These are phyloP conservation scores for Trametes pubescens DNA, from an alignment of 1,284 basidiomycete species.

Conservation along the genomic window DNA sequence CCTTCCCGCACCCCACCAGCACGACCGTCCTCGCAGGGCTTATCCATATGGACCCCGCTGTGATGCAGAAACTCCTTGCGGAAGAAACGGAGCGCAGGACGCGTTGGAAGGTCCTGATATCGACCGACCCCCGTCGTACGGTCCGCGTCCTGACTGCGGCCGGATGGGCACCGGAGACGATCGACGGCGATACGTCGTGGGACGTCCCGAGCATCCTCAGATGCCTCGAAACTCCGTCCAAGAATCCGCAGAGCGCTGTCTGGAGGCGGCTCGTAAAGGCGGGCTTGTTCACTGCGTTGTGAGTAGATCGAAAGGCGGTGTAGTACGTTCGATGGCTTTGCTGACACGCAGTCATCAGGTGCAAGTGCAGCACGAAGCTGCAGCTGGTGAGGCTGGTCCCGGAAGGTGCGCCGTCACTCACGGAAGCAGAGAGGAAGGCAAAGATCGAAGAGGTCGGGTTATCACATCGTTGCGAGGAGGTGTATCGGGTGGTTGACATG, in stretches of 20 bases:
- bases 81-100: neutral
- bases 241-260: neutral
- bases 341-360: neutral
- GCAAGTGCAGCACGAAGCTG: neutral
- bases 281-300: conserved; percentile 6
- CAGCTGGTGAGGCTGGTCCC: neutral
- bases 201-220: conserved; percentile 1
- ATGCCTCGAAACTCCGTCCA: neutral
- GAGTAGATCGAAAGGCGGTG: neutral
- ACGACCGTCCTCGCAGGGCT: too few species aligned
- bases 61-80: neutral
- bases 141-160: neutral
- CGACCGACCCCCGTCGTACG: neutral
- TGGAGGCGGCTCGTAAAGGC: conserved; percentile 5
- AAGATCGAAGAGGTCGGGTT: neutral
- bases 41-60: too few species aligned
- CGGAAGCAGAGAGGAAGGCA: neutral
- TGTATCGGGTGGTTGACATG: neutral
- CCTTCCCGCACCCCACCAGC: too few species aligned
- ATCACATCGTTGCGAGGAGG: neutral
- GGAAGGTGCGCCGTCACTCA: neutral
- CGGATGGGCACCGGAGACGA: neutral
- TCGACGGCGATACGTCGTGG: conserved; percentile 2
- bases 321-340: too few species aligned
- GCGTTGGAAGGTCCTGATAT: neutral